Conservation (phyloP, 2,329 filamentous ascomycete genomes). For the Pseudocercospora vitis region DNA sequence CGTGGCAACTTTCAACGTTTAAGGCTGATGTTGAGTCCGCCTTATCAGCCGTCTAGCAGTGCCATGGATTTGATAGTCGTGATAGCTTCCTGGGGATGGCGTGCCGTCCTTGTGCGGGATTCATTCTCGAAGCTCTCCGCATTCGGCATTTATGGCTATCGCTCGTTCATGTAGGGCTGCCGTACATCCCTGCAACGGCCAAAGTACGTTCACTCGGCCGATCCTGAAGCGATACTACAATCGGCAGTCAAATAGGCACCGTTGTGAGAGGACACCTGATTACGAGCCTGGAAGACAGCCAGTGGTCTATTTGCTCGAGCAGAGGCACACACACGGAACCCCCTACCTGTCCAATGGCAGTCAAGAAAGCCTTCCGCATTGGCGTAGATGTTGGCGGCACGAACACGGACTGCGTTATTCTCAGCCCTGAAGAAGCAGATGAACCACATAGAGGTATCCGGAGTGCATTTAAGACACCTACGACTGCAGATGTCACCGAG, state of each 20-base stretch:
- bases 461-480: constrained; percentile 7
- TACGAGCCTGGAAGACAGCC: too few relatives aligned
- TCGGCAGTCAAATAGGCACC: too few relatives aligned
- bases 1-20: neutral
- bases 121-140: neutral
- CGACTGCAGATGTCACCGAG: constrained; percentile 2
- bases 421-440: constrained; percentile 5
- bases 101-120: neutral
- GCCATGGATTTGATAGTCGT: neutral
- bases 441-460: constrained; percentile 1
- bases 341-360: neutral
- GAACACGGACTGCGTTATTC: constrained; percentile 1
- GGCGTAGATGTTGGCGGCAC: constrained; percentile 3
- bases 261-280: too few relatives aligned
- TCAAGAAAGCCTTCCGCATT: neutral
- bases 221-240: neutral
- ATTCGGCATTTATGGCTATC: neutral
- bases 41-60: neutral
- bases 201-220: neutral
- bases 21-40: neutral
- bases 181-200: neutral
- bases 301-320: neutral
- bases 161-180: neutral
- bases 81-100: neutral
- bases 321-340: neutral